Conservation (phyloP, 305 asterid species). For the Solanum hybrid region DNA sequence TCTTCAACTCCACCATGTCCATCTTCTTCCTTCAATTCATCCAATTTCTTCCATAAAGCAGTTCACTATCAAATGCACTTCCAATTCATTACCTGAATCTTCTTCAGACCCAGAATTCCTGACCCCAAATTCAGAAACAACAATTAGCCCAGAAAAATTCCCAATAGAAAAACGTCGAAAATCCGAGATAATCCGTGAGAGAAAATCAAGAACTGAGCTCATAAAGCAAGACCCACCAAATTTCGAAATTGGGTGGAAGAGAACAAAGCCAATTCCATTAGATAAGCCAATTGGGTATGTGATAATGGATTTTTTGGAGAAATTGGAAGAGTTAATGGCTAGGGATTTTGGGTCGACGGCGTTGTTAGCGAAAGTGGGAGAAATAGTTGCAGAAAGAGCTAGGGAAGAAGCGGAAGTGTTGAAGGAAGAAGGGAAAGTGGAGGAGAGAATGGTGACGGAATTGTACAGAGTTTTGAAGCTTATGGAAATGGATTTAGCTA, state of each 20-base stretch:
- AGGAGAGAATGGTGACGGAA: slow-evolving; percentile 78
- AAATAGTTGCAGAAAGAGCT: slow-evolving; percentile 68
- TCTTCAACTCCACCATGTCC: slow-evolving; percentile 26
- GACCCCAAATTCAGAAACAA: slow-evolving; percentile 34
- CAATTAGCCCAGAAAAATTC: slow-evolving; percentile 45
- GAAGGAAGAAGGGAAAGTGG: slow-evolving; percentile 75
- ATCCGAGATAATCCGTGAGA: slow-evolving; percentile 57
- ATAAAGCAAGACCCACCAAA: slow-evolving; percentile 62
- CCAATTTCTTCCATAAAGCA: slow-evolving; percentile 9
- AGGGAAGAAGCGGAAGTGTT: slow-evolving; percentile 65
- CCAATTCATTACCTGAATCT: slow-evolving; percentile 22
- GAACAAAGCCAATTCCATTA: slow-evolving; percentile 49
- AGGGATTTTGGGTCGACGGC: slow-evolving; percentile 55
- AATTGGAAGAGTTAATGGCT: slow-evolving; percentile 60
- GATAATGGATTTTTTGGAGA: slow-evolving; percentile 75
- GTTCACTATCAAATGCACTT: slow-evolving; percentile 31
- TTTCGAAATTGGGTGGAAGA: slow-evolving; percentile 82
- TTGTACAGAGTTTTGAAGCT: slow-evolving; percentile 69
- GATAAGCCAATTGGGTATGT: slow-evolving; percentile 77
- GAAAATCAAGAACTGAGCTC: slow-evolving; percentile 33
- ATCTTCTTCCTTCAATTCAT: slow-evolving; percentile 12
- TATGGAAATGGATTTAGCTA: slow-evolving; percentile 85
- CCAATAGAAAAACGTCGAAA: slow-evolving; percentile 58
- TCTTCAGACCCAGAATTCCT: slow-evolving; percentile 28
- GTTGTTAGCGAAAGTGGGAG: slow-evolving; percentile 65